Conservation (phyloP, 306 rosid genomes). For the Hylodesmum podocarpum region DNA sequence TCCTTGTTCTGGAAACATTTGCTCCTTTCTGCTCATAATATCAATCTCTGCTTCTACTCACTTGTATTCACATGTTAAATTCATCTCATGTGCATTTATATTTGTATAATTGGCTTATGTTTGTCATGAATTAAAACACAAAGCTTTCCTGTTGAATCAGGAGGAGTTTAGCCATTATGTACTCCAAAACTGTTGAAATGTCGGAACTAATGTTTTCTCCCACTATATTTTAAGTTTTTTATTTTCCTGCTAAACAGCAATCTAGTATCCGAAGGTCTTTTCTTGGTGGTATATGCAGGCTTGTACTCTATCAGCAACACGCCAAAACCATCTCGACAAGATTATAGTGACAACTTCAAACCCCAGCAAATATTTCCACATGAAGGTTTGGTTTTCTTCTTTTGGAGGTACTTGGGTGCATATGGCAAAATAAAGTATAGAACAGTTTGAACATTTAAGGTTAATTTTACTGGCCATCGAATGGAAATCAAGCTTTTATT, state of each 20-base stretch:
- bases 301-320: conserved; percentile 22
- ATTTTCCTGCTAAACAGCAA: neutral
- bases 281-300: conserved; percentile 35
- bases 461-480: conserved; percentile 2
- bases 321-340: conserved; percentile 27
- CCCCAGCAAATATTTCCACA: conserved; percentile 30
- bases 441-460: neutral
- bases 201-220: neutral
- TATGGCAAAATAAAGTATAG: conserved; percentile 10
- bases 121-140: conserved; percentile 14
- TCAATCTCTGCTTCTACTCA: neutral
- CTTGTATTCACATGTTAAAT: neutral
- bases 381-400: conserved; percentile 29
- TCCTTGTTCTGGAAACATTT: conserved; percentile 1
- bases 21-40: neutral
- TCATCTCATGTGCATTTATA: neutral
- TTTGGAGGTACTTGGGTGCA: conserved; percentile 27
- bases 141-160: neutral
- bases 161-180: neutral
- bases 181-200: neutral
- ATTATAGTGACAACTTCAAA: conserved; percentile 28
- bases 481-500: neutral
- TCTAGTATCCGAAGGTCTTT: neutral
- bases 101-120: neutral
- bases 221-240: neutral